These are phyloP conservation scores for Yamadazyma spencermartinsiae DNA, from an alignment of 1,139 yeast genomes.

Conservation along the genomic window DNA sequence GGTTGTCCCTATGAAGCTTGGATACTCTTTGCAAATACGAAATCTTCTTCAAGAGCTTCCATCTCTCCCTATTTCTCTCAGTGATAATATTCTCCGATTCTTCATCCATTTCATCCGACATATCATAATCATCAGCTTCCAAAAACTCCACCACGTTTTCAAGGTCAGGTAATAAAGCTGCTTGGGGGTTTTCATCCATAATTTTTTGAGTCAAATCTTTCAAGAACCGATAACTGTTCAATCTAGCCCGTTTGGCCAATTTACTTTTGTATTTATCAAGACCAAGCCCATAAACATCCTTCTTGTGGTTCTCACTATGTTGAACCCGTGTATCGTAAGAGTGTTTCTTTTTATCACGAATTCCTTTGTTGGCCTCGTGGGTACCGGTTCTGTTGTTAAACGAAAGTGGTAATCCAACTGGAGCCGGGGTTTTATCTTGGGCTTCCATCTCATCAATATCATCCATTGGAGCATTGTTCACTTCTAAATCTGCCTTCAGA, in stretches of 20 bases:
- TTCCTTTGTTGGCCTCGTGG: slow-evolving; percentile 73
- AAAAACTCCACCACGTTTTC: slow-evolving; percentile 58
- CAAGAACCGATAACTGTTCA: slow-evolving; percentile 54
- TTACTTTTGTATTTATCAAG: slow-evolving; percentile 56
- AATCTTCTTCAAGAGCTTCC: slow-evolving; percentile 68
- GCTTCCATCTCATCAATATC: slow-evolving; percentile 31
- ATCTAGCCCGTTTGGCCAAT: slow-evolving; percentile 48
- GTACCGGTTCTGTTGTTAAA: slow-evolving; percentile 86
- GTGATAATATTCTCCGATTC: slow-evolving; percentile 41
- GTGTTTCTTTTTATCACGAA: slow-evolving; percentile 77
- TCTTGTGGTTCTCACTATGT: slow-evolving; percentile 58
- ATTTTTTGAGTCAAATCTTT: slow-evolving; percentile 54
- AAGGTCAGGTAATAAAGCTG: slow-evolving; percentile 54
- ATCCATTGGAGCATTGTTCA: slow-evolving; percentile 24
- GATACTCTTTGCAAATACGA: slow-evolving; percentile 68
- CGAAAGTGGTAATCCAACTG: slow-evolving; percentile 54
- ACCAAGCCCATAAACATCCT: slow-evolving; percentile 80
- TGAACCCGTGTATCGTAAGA: slow-evolving; percentile 82
- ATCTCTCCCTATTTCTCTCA: slow-evolving; percentile 57
- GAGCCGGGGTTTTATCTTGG: slow-evolving; percentile 29
- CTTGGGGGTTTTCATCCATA: slow-evolving; percentile 38
- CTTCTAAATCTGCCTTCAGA: slow-evolving; percentile 19
- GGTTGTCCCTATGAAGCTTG: slow-evolving; percentile 37
- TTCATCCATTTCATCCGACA: slow-evolving; percentile 38
- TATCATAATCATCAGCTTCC: slow-evolving; percentile 41